Base-by-base conservation (phyloP, 306 rosid genomes). In the Acacia confusa region DNA sequence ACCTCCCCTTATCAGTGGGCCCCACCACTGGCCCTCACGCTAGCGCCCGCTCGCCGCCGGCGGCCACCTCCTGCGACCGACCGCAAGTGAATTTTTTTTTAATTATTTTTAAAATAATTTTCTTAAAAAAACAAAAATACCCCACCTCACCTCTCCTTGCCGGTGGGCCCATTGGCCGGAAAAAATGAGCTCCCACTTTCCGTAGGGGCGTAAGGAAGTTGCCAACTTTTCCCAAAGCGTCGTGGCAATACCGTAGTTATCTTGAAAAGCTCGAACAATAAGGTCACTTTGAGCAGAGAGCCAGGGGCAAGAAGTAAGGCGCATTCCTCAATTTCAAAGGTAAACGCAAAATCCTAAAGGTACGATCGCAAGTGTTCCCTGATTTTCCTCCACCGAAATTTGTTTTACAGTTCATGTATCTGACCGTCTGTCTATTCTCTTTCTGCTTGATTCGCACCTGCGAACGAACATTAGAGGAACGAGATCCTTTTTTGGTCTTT, bases 191-290 rank as follows among this genome's bases (percentile, higher is more conserved):
- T n/a, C n/a, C n/a, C n/a, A n/a, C n/a, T n/a, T n/a, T n/a, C n/a
- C n/a, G n/a, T 11, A 32, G 48, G 30, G 47, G 2, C 66, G 43
- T 50, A 20, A 69, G 50, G 3, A 22, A 15, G 52, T 41, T 68
- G 50, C 16, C 27, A 48, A 48, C 41, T 30, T 74, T 10, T 5
- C 34, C 25, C 11, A 11, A 17, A 34, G 32, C 41, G 40, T 63
- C 4, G 25, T 66, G 81, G 81, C 81, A 78, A 66, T 38, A n/a
- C 19, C 50, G 81, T 66, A 78, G 52, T 78, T 78, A 47, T 48
- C 43, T 78, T 66, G 24, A 66, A 78, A 78, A 66, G 24, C 0
- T 2, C 17, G 6, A 28, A n/a, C 40, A 13, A 66, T 15, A 28
- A 74, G 47, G 53, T 60, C 70, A 60, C 79, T 38, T 36, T 41